phyloP scores from a whole-genome alignment of 2,329 filamentous ascomycete genomes.

The Metarhizium anisopliae region DNA sequence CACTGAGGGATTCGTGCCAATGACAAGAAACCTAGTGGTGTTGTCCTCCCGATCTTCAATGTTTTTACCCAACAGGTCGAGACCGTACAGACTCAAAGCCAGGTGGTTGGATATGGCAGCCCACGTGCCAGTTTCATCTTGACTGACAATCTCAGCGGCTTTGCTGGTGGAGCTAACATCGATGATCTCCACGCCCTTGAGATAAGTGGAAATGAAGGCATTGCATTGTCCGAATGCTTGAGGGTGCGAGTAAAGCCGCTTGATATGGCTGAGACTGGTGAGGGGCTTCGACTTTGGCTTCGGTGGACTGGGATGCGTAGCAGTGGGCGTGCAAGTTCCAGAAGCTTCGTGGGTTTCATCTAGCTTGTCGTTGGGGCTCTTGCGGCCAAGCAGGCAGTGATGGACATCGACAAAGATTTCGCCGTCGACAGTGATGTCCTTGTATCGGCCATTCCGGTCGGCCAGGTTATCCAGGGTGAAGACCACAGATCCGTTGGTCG shows the following conservation, averaged over 20 bases:
- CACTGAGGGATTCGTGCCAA: constrained; percentile 31
- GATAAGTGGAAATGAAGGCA: constrained; percentile 58
- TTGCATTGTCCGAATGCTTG: constrained; percentile 93
- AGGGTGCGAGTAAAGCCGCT: constrained; percentile 81
- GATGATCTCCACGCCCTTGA: constrained; percentile 67
- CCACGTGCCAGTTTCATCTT: constrained; percentile 46
- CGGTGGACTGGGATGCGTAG: constrained; percentile 31
- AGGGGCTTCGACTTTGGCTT: constrained; percentile 39
- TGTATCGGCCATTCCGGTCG: constrained; percentile 56
- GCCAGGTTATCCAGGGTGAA: constrained; percentile 85
- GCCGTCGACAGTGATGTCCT: constrained; percentile 65
- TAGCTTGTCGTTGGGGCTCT: constrained; percentile 15
- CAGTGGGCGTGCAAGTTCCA: constrained; percentile 42
- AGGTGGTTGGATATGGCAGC: constrained; percentile 73
- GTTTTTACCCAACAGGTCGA: constrained; percentile 59
- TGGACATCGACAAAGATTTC: constrained; percentile 83
- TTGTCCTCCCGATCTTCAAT: constrained; percentile 72
- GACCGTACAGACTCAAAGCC: constrained; percentile 57
- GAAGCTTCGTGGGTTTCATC: constrained; percentile 25
- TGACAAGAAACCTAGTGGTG: constrained; percentile 68
- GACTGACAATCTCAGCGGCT: constrained; percentile 68
- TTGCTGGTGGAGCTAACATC: constrained; percentile 81
- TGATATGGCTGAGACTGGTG: constrained; percentile 50
- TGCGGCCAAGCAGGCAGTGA: constrained; percentile 69
- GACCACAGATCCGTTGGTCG: constrained; percentile 84